Evolutionary conservation across 352 stramenopile genomes (phyloP).

Genomic region (Globisporangium rhizosaccharum): DNA sequence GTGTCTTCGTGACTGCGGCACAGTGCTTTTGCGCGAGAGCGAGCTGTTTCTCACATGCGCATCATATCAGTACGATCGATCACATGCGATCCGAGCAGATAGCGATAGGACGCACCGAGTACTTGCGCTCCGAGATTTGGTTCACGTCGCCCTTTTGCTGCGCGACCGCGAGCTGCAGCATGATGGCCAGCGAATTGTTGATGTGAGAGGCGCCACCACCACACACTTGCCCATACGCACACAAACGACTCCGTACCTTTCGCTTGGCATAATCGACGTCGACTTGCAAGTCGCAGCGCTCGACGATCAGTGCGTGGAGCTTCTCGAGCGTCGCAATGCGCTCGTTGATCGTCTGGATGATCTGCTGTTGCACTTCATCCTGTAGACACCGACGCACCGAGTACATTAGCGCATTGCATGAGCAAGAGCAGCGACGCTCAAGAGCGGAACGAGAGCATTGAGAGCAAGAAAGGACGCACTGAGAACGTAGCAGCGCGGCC

Average conservation of each 20-base stretch:
- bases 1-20: slow-evolving; percentile 6
- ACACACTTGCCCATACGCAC: background rate
- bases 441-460: too few relatives aligned
- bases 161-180: slow-evolving; percentile 36
- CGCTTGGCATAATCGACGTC: slow-evolving; percentile 72
- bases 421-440: background rate
- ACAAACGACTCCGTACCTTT: slow-evolving; percentile 21
- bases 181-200: background rate
- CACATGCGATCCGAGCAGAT: background rate
- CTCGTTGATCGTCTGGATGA: slow-evolving; percentile 39
- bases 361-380: slow-evolving; percentile 30
- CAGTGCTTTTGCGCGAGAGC: slow-evolving; percentile 8
- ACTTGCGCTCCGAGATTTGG: slow-evolving; percentile 49
- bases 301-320: slow-evolving; percentile 33
- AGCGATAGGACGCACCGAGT: slow-evolving; percentile 23
- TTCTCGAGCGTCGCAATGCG: slow-evolving; percentile 30
- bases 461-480: background rate
- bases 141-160: slow-evolving; percentile 58
- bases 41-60: slow-evolving; percentile 1
- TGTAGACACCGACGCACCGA: slow-evolving; percentile 8
- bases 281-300: slow-evolving; percentile 45
- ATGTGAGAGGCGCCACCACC: too few relatives aligned
- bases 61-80: too few relatives aligned
- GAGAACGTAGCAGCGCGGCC: slow-evolving; percentile 10
- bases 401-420: background rate